Evolutionary conservation across 2,329 filamentous ascomycete genomes (phyloP), one percentile per base, ranked within the genome.

Genomic region (Cladophialophora exuberans): DNA sequence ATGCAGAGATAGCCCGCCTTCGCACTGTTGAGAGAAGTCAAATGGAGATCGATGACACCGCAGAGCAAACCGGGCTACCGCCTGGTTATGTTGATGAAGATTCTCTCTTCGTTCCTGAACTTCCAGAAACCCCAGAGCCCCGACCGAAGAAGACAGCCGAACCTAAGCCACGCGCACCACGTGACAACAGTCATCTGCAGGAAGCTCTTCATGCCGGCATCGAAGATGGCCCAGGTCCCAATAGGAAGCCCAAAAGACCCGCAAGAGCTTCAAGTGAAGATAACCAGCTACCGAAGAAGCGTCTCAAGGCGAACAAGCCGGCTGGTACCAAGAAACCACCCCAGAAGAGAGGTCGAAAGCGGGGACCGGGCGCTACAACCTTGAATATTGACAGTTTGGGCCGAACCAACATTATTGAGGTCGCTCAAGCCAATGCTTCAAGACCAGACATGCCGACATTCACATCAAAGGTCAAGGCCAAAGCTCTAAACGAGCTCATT

Each of bases 401-500:
- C 9, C 23, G 25, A 4, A 56, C 58, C 1, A 60, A 67, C 38
- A 55, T 68, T 2, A 49, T 69, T 7, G 51, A 50, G 22, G 64
- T 66, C n/a, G 68, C 63, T 2, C 64, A 69, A 17, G 57, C 47
- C 6, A 73, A 67, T 50, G 56, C 64, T 15, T 48, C 46, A 1
- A 51, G 64, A 33, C 57, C 50, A 1, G 60, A 50, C 3, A 64
- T 68, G 43, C 69, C 67, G 13, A 52, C 23, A 2, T 69, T 65
- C 31, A 62, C 56, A 0, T 57, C 44, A 3, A 55, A 31, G 3
- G 54, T 52, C 3, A 57, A 70, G 38, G 69, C 66, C 39, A 36
- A 62, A 5, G 72, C 70, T n/a, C 50, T 74, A 2, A 48, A 52
- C 6, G 65, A 72, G 23, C 49, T 73, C 1, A 58, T 73, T 35